phyloP scores from a whole-genome alignment of 139 green algal genomes.

The Eudorina sp. region DNA sequence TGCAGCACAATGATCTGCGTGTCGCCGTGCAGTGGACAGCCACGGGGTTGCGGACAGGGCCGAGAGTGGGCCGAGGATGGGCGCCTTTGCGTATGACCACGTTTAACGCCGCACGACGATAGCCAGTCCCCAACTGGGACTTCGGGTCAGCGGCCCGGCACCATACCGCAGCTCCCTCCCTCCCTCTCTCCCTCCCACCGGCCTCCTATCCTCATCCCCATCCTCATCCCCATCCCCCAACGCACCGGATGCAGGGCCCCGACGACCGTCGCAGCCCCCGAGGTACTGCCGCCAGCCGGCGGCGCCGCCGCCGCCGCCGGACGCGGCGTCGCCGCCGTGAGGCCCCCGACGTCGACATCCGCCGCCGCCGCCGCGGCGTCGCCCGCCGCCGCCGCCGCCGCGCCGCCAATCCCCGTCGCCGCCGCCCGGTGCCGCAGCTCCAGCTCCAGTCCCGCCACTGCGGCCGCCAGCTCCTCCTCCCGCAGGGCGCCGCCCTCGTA shows the following conservation, averaged over 20 bases:
- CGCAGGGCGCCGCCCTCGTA: neutral
- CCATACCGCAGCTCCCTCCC: neutral
- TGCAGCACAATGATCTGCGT: conserved; percentile 1
- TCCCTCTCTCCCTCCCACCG: neutral
- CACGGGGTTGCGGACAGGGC: neutral
- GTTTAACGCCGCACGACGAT: neutral
- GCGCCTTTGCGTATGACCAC: too few species aligned
- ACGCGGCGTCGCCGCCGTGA: neutral
- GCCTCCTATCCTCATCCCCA: too few species aligned
- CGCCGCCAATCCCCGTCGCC: neutral
- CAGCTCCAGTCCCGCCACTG: neutral
- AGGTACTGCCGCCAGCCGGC: neutral
- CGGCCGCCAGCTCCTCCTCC: conserved; percentile 6
- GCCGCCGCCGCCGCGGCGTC: too few species aligned
- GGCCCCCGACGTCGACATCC: neutral
- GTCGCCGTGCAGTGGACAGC: neutral
- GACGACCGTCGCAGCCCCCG: neutral
- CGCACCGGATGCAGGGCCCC: neutral
- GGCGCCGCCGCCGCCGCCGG: neutral
- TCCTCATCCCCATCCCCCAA: neutral
- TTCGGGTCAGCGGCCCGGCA: neutral
- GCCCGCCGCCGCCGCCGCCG: neutral
- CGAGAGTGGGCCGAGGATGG: too few species aligned
- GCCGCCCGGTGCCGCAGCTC: neutral
- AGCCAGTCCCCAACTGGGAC: neutral